phyloP scores from a whole-genome alignment of 768 basidiomycete genomes.

The Mycena leptocephala region DNA sequence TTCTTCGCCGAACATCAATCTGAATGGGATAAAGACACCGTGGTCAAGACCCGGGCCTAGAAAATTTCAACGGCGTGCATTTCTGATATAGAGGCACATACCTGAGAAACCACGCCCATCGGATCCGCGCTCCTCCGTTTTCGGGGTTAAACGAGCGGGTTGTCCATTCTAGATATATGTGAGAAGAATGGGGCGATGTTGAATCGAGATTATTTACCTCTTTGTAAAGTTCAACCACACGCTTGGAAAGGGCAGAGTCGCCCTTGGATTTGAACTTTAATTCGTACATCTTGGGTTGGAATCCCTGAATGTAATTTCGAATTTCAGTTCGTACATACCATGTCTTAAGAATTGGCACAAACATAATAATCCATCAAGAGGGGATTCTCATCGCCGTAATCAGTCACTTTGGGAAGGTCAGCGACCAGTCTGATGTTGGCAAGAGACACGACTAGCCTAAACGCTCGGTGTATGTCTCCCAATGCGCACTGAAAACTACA shows the following conservation, averaged over 20 bases:
- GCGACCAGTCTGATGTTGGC: background rate
- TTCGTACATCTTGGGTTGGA: constrained; percentile 70
- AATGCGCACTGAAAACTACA: constrained; percentile 88
- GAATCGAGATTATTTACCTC: constrained; percentile 52
- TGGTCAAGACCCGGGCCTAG: constrained; percentile 80
- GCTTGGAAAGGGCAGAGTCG: constrained; percentile 69
- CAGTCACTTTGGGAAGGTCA: constrained; percentile 66
- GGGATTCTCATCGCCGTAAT: constrained; percentile 86
- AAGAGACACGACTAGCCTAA: constrained; percentile 62
- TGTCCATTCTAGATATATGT: constrained; percentile 63
- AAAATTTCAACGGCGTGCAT: background rate
- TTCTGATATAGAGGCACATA: background rate
- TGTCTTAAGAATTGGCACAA: background rate
- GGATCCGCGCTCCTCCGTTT: constrained; percentile 69
- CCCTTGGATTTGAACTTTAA: constrained; percentile 81
- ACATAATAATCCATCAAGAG: constrained; percentile 77
- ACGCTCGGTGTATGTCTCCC: constrained; percentile 77
- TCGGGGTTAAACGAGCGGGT: constrained; percentile 64
- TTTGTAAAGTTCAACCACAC: constrained; percentile 74
- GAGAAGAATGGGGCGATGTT: background rate
- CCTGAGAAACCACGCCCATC: constrained; percentile 74
- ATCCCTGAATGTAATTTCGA: too few species aligned
- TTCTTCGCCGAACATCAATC: constrained; percentile 82
- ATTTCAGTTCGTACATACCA: background rate
- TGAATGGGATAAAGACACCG: constrained; percentile 87